Conservation (phyloP, 768 basidiomycete species). For the Cystobasidium ongulense region DNA sequence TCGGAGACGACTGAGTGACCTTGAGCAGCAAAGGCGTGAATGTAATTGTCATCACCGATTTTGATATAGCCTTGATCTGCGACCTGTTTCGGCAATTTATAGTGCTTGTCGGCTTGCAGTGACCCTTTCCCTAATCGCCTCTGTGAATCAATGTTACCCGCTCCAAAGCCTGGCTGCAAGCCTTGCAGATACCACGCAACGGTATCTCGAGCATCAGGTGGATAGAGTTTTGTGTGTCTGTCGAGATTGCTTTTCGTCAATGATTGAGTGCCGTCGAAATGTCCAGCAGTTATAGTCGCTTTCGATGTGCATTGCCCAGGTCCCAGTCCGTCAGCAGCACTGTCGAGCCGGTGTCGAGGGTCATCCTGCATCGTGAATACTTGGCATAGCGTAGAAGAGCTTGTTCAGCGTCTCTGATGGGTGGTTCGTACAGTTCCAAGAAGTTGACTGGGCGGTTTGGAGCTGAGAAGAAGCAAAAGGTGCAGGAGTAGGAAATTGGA, state of each 20-base stretch:
- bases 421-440: background rate
- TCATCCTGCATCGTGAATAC: background rate
- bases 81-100: no score
- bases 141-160: background rate
- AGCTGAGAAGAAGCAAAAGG: conserved; percentile 49
- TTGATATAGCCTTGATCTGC: no score
- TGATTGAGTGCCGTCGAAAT: background rate
- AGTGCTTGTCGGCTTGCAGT: background rate
- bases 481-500: background rate
- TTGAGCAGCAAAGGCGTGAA: no score
- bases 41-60: no score
- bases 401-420: background rate
- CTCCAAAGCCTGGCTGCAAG: background rate
- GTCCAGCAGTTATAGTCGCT: background rate
- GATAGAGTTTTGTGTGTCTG: background rate
- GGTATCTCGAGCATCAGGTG: background rate
- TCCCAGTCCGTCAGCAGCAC: background rate
- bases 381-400: background rate
- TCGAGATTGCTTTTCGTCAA: background rate
- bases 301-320: background rate
- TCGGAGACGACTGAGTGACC: no score
- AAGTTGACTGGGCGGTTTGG: conserved; percentile 51
- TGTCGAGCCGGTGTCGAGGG: background rate
- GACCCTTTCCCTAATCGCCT: background rate
- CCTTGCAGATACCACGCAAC: background rate